phyloP scores from a whole-genome alignment of 257 asterid genomes.

The Lycium barbarum region DNA sequence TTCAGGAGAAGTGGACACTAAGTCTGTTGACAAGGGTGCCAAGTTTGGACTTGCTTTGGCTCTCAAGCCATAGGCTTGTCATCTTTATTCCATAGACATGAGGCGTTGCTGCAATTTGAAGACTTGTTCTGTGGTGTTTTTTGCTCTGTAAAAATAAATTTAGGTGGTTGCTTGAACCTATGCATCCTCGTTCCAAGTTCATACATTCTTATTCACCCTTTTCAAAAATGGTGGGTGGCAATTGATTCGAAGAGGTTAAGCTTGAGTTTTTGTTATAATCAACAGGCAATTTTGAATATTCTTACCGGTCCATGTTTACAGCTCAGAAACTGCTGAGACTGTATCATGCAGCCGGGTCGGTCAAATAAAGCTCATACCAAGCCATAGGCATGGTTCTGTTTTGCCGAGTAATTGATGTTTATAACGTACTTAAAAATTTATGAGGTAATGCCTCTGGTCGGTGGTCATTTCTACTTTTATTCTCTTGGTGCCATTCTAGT shows the following conservation, averaged over 20 bases:
- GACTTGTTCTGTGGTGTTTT: conserved; percentile 22
- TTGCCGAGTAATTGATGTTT: background rate
- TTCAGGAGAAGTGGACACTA: conserved; percentile 60
- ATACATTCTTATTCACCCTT: conserved; percentile 24
- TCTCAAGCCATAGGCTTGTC: conserved; percentile 48
- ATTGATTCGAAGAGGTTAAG: background rate
- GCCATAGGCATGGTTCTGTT: background rate
- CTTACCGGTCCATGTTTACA: conserved; percentile 2
- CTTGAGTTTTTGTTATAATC: conserved; percentile 27
- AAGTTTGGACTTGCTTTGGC: conserved; percentile 68
- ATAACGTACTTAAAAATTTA: too few species aligned
- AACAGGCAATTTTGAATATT: background rate
- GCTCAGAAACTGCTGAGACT: background rate
- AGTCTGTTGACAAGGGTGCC: conserved; percentile 59
- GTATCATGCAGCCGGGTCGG: background rate
- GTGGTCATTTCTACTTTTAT: background rate
- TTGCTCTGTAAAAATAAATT: conserved; percentile 29
- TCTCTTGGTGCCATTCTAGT: background rate
- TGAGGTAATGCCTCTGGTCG: background rate
- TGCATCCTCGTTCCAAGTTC: conserved; percentile 29
- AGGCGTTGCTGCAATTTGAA: conserved; percentile 20
- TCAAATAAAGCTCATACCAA: background rate
- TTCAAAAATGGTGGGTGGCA: conserved; percentile 11
- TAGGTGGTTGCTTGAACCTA: conserved; percentile 33
- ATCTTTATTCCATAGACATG: conserved; percentile 11